Evolutionary conservation across 164 flowering plant genomes (phyloP).

Genomic region (Echeveria elegans): DNA sequence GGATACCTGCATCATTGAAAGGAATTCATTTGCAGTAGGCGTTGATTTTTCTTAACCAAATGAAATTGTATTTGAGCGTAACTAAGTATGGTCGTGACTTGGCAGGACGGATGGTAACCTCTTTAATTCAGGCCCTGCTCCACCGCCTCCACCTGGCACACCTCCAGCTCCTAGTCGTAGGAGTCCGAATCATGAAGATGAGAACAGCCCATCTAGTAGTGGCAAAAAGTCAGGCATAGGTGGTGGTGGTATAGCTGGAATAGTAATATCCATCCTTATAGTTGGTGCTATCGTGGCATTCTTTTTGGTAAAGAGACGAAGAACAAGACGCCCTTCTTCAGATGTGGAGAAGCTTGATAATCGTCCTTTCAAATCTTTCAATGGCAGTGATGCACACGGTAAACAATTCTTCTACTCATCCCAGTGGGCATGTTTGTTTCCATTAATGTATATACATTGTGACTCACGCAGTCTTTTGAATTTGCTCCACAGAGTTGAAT

Average conservation of each 20-base stretch:
- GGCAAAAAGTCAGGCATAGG: constrained; percentile 68
- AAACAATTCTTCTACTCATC: neutral
- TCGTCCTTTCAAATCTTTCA: constrained; percentile 58
- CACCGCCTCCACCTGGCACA: constrained; percentile 4
- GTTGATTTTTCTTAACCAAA: neutral
- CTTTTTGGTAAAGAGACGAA: constrained; percentile 63
- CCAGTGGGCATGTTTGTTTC: neutral
- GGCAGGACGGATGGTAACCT: neutral
- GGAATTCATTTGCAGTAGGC: constrained; percentile 3
- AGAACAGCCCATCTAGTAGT: constrained; percentile 25
- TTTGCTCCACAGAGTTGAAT: constrained; percentile 53
- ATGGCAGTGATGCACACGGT: constrained; percentile 64
- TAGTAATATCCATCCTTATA: constrained; percentile 60
- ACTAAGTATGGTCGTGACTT: neutral
- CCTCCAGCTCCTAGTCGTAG: neutral
- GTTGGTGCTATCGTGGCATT: constrained; percentile 70
- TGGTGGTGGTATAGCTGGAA: constrained; percentile 75
- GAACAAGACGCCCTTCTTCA: constrained; percentile 32
- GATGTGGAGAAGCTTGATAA: constrained; percentile 63
- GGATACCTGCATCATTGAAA: constrained; percentile 49
- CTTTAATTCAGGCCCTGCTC: constrained; percentile 1
- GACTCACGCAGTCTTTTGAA: neutral
- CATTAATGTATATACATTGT: neutral
- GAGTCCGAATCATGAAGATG: constrained; percentile 20
- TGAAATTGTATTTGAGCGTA: neutral